phyloP scores from a whole-genome alignment of 2,329 filamentous ascomycete species.

The Penicillium sp. region DNA sequence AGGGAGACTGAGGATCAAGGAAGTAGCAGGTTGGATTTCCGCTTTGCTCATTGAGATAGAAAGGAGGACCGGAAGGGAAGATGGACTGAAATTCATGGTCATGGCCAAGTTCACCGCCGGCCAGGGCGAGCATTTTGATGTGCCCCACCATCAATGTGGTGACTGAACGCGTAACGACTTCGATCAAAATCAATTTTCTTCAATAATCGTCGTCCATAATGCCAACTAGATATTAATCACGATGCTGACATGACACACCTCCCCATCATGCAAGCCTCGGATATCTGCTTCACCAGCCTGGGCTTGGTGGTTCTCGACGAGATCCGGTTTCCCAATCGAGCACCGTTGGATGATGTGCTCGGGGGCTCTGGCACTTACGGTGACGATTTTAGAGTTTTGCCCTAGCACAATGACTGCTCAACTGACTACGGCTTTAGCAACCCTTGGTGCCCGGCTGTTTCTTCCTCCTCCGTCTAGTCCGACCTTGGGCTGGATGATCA shows the following conservation, averaged over 20 bases:
- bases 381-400: slow-evolving; percentile 3
- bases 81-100: background rate
- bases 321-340: slow-evolving; percentile 30
- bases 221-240: background rate
- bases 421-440: slow-evolving; percentile 14
- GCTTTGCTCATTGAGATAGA: background rate
- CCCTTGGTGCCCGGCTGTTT: slow-evolving; percentile 32
- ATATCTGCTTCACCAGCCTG: slow-evolving; percentile 34
- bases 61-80: background rate
- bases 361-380: slow-evolving; percentile 40
- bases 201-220: background rate
- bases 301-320: slow-evolving; percentile 41
- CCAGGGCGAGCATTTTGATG: background rate
- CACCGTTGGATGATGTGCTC: slow-evolving; percentile 29
- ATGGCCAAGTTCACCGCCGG: background rate
- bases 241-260: background rate
- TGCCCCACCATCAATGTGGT: background rate
- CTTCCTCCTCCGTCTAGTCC: slow-evolving; percentile 15
- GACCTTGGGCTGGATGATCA: slow-evolving; percentile 28
- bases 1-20: slow-evolving; percentile 42
- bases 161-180: background rate
- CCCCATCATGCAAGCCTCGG: background rate
- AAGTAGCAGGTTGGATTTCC: background rate
- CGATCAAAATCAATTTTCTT: background rate
- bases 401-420: background rate